Base-by-base conservation (phyloP, 2,329 filamentous ascomycete species). In the Epichloe aotearoae region DNA sequence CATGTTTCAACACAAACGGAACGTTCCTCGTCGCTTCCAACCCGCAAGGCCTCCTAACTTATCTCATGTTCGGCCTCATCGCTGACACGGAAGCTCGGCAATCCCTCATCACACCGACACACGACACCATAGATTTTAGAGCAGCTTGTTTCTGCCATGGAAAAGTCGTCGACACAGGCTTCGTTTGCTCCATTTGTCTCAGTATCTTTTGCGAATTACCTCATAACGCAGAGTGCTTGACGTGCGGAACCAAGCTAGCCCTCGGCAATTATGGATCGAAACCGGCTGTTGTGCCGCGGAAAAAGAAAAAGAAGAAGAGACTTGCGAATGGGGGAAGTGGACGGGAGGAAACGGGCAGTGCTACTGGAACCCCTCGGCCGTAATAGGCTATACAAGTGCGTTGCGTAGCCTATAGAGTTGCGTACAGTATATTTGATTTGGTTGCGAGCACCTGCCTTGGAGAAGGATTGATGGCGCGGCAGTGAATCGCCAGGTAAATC, bases 91-190 rank as follows among this genome's bases (percentile, higher is more conserved):
- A 73, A 50, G 73, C 73, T 39, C 70, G 75, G 42, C 64, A 76
- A 44, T 77, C 83, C 52, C 71, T 98, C 41, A 77, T 95, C 41
- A 73, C 84, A 4, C 90, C 93, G 0, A 88, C 86, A 7, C 83
- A 88, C 38, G 86, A 90, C 51, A 83, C 85, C 43, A 89, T 98
- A 42, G 94, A 98, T 69, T 98, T 98, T 65, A 82, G 93, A 42
- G 91, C 94, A n/a, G 93, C 93, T 3, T 98, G 93, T 65, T 98
- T 98, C 70, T 98, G 93, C 65, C 93, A 98, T 69, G 78, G 91
- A 47, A 81, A 80, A 37, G 88, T 97, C 19, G 84, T 98, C 42
- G 88, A 96, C 67, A 81, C 90, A 1, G 93, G 90, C 8, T 98
- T 88, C 64, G 91, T 98, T 38, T 98, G 93, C 72, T 95, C 88